Evolutionary conservation across 1,139 yeast genomes (phyloP), one percentile per base, ranked within the genome.

Genomic region (Protomyces inouyei): DNA sequence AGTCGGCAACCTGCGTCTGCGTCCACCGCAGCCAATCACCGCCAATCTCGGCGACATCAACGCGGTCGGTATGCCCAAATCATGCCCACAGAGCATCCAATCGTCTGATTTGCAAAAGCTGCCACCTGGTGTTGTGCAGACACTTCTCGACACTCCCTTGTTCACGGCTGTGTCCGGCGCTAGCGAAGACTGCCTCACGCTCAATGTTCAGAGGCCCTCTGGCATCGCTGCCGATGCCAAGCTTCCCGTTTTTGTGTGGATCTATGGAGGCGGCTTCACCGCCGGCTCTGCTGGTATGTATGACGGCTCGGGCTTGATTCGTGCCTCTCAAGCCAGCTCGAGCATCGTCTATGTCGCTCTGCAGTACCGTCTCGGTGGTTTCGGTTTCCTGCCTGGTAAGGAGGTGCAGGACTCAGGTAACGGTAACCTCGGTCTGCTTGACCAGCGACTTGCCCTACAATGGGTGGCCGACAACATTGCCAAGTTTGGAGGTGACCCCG

Each of bases 401-500:
- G 55, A 32, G 14, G 35, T 52, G 14, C 55, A 23, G 18, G 55
- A 43, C 5, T 43, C 48, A n/a, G 48, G 48, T 21, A 43, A 43
- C 48, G 48, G 23, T 21, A 77, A 77, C 61, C 72, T 73, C 66
- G 79, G 75, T 0, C 63, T 76, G 14, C 71, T 73, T 56, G 80
- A 77, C 66, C 74, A 72, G 38, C 66, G 74, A 8, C 38, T 67
- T 61, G 79, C 76, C 0, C 64, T 77, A 51, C 67, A 75, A 25
- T 77, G 80, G 80, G 74, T 76, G 10, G 67, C 72, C 57, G 68
- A 69, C 51, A 76, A 77, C 65, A 75, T 76, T 61, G 71, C 66
- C 0, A 59, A 43, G 18, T 76, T 76, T 67, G 78, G 78, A 32
- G 80, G 80, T 16, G 72, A 77, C 66, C 72, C 76, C 3, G 65